Conservation (phyloP, 352 stramenopile species). For the Paralagenidium karlingii region DNA sequence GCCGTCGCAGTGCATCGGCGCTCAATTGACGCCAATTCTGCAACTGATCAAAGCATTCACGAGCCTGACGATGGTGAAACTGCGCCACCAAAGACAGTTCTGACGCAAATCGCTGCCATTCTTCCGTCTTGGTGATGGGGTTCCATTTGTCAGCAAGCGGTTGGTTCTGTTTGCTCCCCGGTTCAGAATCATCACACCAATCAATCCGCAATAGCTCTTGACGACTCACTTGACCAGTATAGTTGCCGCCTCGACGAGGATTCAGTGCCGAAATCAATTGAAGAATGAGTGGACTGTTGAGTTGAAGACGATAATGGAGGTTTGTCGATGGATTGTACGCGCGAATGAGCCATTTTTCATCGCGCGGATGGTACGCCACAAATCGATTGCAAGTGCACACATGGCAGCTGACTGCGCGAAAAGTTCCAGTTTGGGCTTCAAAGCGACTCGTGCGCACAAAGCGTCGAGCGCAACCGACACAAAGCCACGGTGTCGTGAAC, state of each 20-base stretch:
- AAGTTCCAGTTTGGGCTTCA: conserved; percentile 7
- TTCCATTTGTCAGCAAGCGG: too few relatives aligned
- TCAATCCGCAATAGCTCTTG: too few relatives aligned
- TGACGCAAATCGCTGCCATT: conserved; percentile 5
- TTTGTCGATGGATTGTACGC: conserved; percentile 51
- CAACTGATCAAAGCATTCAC: conserved; percentile 10
- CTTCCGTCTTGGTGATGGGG: conserved; percentile 1
- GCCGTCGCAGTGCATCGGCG: conserved; percentile 17
- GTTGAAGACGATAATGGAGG: conserved; percentile 26
- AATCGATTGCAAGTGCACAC: conserved; percentile 29
- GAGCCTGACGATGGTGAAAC: conserved; percentile 10
- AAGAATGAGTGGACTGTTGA: conserved; percentile 26
- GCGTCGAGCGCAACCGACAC: conserved; percentile 27
- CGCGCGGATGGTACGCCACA: not conserved
- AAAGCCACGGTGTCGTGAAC: conserved; percentile 7
- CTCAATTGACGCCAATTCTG: conserved; percentile 25
- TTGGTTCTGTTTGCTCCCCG: too few relatives aligned
- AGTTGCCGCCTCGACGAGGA: too few relatives aligned
- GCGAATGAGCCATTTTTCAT: conserved; percentile 43
- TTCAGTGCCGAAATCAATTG: conserved; percentile 21
- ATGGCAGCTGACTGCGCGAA: conserved; percentile 13
- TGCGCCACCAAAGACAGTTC: conserved; percentile 7
- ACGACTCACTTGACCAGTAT: too few relatives aligned
- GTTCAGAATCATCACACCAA: too few relatives aligned
- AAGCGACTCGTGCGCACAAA: conserved; percentile 28